Base-by-base conservation (phyloP, 2,329 filamentous ascomycete genomes). In the Pseudomassariella vexata region DNA sequence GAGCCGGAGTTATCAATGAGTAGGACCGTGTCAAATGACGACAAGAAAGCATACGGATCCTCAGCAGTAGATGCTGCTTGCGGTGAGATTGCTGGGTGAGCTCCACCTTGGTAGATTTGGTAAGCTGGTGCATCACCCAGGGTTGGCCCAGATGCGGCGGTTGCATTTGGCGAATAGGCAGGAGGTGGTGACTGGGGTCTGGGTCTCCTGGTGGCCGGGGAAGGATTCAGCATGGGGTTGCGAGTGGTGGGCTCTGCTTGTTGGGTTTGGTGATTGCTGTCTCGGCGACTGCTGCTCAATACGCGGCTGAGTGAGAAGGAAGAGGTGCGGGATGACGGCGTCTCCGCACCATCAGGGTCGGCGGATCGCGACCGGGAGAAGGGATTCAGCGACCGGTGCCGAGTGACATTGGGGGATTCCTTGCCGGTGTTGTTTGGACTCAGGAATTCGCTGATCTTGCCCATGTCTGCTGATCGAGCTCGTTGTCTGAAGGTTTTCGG, bases 1-100 rank as follows among this genome's bases (percentile, higher is more conserved):
- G 82, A 89, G 5, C 78, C 76, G n/a, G 82, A 88, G 63, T 96
- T 90, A 53, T 96, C 90, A 51, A 96, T 86, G 2, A 96, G 62
- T 55, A 96, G 89, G 35, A 90, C 62, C 19, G 88, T 95, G 60
- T 96, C 87, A 53, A 95, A 95, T 11, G 69, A 69, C 24, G 62
- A 56, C 5, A 96, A 76, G 53, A 94, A 94, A 3, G 78, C 72
- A 52, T 50, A 50, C 3, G 45, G 43, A 26, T 54, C 45, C 14
- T 47, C 40, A 4, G 20, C 27, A 2, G 29, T 34, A 5, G 23
- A 28, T 9, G 26, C 36, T 22, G 23, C 11, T 16, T 26, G 10
- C 10, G 18, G 9, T 27, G 28, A 24, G n/a, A 32, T 32, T 8
- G 29, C 20, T 5, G 29, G 29, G 16, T 32, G 29, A 29, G 25